Conservation (phyloP, 495 filamentous ascomycete species). For the Penicillium mononematosum region DNA sequence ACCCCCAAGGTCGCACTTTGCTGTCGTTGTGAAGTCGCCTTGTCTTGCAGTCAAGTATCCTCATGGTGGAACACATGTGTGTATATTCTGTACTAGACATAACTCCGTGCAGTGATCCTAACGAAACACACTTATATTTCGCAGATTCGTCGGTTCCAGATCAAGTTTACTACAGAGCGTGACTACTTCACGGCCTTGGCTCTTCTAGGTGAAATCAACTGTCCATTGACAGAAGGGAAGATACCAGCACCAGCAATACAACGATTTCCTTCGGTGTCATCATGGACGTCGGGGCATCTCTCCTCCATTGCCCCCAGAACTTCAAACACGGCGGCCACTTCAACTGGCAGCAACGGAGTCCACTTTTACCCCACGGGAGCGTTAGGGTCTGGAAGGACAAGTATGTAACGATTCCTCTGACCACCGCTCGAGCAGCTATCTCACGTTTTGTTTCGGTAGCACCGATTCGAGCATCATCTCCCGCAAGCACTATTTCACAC, state of each 20-base stretch:
- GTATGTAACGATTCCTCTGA: constrained; percentile 8
- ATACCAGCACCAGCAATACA: constrained; percentile 18
- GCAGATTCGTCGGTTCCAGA: constrained; percentile 44
- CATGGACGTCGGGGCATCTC: constrained; percentile 25
- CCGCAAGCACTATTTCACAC: constrained; percentile 12
- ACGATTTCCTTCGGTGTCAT: constrained; percentile 30
- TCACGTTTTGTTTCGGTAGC: neutral
- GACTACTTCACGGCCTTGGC: constrained; percentile 42
- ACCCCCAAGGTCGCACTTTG: constrained; percentile 29
- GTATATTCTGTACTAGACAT: constrained; percentile 1
- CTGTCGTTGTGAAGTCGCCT: constrained; percentile 44
- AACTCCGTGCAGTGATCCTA: neutral
- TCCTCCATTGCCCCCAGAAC: constrained; percentile 9
- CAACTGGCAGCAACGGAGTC: constrained; percentile 14
- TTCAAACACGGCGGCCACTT: constrained; percentile 8
- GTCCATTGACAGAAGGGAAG: constrained; percentile 41
- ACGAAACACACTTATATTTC: neutral
- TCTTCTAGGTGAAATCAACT: constrained; percentile 40
- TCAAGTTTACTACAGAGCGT: constrained; percentile 39
- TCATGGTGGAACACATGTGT: constrained; percentile 17
- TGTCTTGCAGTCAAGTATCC: constrained; percentile 47
- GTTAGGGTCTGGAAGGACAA: constrained; percentile 12
- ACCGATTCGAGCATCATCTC: constrained; percentile 12
- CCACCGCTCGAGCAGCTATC: neutral
- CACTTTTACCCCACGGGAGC: constrained; percentile 11